A percentile compares a stretch with the other conserved stretches of the same genome.
Evolutionary conservation across 1,284 basidiomycete species (phyloP).

Genomic region (Cerrena zonata): DNA sequence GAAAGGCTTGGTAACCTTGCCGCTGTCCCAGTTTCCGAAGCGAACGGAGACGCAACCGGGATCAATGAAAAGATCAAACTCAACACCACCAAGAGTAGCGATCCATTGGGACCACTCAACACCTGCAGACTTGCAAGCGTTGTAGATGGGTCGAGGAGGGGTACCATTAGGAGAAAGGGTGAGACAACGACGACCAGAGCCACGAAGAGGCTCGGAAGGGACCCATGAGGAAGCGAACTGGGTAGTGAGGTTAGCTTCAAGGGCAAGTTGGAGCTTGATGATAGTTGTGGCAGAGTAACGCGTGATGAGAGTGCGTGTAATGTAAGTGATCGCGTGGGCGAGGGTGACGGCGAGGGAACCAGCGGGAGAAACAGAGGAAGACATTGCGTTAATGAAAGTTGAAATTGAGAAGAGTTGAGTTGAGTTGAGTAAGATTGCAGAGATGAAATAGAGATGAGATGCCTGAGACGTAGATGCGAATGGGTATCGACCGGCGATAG

Average conservation of each 20-base stretch:
- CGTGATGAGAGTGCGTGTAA: slow-evolving; percentile 56
- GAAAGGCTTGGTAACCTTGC: slow-evolving; percentile 39
- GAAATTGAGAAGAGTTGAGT: slow-evolving; percentile 13
- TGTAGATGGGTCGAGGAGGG: slow-evolving; percentile 65
- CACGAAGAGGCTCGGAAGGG: slow-evolving; percentile 53
- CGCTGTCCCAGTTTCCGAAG: slow-evolving; percentile 36
- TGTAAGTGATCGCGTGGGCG: slow-evolving; percentile 64
- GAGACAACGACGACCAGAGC: slow-evolving; percentile 68
- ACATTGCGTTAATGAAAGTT: slow-evolving; percentile 34
- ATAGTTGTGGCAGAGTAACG: slow-evolving; percentile 53
- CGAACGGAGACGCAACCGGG: slow-evolving; percentile 69
- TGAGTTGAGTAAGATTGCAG: slow-evolving; percentile 12
- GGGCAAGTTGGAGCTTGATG: slow-evolving; percentile 59
- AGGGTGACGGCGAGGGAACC: slow-evolving; percentile 58
- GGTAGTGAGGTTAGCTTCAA: slow-evolving; percentile 64
- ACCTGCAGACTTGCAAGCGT: slow-evolving; percentile 58
- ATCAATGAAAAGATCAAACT: slow-evolving; percentile 74
- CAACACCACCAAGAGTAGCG: slow-evolving; percentile 53
- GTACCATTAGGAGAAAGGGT: slow-evolving; percentile 60
- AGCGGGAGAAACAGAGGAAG: slow-evolving; percentile 34
- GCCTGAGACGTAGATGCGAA: slow-evolving; percentile 17
- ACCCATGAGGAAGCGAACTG: slow-evolving; percentile 63
- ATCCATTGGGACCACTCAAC: slow-evolving; percentile 78
- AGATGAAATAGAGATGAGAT: slow-evolving; percentile 13
- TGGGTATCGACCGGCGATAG: slow-evolving; percentile 65